Evolutionary conservation across 805 yeast genomes (phyloP).

Genomic region (Lachancea sp.): DNA sequence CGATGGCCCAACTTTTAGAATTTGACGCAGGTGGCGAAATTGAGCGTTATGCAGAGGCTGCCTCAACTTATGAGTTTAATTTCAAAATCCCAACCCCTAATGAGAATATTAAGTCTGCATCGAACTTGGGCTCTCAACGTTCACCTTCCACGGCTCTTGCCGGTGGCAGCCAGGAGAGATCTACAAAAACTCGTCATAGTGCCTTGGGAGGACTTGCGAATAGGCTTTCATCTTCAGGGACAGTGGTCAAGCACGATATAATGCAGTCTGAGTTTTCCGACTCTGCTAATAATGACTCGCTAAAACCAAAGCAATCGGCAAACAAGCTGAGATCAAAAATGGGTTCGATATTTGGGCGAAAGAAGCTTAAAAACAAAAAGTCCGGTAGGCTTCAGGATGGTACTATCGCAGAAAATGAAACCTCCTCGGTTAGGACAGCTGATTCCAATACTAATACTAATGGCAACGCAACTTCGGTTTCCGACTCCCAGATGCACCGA

Average conservation of each 20-base stretch:
- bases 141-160: conserved; percentile 7
- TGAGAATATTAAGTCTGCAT: background rate
- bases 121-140: background rate
- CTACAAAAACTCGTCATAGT: conserved; percentile 23
- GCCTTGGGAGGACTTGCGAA: conserved; percentile 24
- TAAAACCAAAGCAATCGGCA: conserved; percentile 29
- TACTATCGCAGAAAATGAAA: conserved; percentile 5
- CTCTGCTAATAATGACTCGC: conserved; percentile 27
- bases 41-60: conserved; percentile 44
- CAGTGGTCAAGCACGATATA: conserved; percentile 30
- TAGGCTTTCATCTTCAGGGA: conserved; percentile 23
- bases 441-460: conserved; percentile 1
- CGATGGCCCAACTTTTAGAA: conserved; percentile 58
- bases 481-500: background rate
- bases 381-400: conserved; percentile 7
- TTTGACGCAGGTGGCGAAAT: conserved; percentile 59
- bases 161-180: background rate
- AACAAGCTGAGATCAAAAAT: conserved; percentile 56
- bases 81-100: conserved; percentile 6
- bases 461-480: background rate
- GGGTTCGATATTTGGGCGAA: conserved; percentile 69
- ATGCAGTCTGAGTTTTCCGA: conserved; percentile 30
- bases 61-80: conserved; percentile 26
- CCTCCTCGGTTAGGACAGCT: conserved; percentile 5
- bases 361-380: conserved; percentile 39